A percentile compares a stretch with the other conserved stretches of the same genome.
These are phyloP conservation scores for Penicillium fuscoglaucum DNA, from an alignment of 2,329 filamentous ascomycete genomes.

Conservation along the genomic window DNA sequence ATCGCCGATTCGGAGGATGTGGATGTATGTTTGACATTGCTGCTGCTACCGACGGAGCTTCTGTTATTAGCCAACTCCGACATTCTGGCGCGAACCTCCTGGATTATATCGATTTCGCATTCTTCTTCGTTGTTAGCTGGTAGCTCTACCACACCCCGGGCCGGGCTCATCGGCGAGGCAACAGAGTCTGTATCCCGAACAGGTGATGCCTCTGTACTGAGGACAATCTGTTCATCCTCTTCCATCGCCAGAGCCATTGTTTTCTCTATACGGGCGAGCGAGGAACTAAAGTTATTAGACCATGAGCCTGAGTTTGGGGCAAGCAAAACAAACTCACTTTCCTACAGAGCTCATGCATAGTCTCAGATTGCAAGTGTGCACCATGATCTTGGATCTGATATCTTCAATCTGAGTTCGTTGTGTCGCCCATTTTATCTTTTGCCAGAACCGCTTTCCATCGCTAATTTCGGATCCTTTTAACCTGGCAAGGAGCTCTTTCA, in stretches of 20 bases:
- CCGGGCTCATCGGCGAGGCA: conserved; percentile 9
- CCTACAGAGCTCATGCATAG: conserved; percentile 32
- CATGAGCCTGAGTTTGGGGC: too few relatives aligned
- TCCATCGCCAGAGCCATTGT: conserved; percentile 25
- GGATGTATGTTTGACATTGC: conserved; percentile 12
- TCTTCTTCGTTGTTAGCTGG: conserved; percentile 5
- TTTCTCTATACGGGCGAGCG: conserved; percentile 26
- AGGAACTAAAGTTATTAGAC: conserved; percentile 21
- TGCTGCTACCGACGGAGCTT: not conserved
- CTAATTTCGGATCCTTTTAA: conserved; percentile 25
- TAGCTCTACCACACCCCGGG: not conserved
- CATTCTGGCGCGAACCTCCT: not conserved
- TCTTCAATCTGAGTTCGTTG: conserved; percentile 29
- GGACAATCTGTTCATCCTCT: conserved; percentile 18
- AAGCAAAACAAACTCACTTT: conserved; percentile 23
- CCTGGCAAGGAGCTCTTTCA: conserved; percentile 25
- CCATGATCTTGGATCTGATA: conserved; percentile 32
- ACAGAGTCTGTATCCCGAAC: conserved; percentile 8
- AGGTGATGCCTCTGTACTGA: conserved; percentile 1
- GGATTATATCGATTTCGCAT: not conserved
- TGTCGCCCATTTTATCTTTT: conserved; percentile 31
- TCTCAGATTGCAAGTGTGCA: conserved; percentile 31
- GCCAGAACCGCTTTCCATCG: conserved; percentile 30
- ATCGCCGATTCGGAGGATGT: conserved; percentile 23
- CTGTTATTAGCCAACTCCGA: not conserved